Evolutionary conservation across 306 rosid species (phyloP).

Genomic region (Sesbania bispinosa): DNA sequence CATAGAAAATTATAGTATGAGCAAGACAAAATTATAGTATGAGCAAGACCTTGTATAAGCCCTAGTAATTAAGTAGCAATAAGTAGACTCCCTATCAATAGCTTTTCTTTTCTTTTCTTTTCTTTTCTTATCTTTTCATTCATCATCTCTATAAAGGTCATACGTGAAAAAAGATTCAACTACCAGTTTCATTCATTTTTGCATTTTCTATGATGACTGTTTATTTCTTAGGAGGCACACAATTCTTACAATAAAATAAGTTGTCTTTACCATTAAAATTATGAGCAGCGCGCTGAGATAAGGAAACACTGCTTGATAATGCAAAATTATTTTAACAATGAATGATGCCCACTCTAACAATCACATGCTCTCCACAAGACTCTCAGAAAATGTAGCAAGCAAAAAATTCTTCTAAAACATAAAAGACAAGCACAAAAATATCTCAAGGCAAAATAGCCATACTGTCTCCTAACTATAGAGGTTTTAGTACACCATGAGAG

Average conservation of each 20-base stretch:
- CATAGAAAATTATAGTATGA: neutral
- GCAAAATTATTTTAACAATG: neutral
- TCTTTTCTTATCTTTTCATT: too few relatives aligned
- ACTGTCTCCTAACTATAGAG: neutral
- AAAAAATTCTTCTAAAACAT: neutral
- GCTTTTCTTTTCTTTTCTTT: neutral
- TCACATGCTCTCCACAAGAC: neutral
- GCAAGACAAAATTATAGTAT: neutral
- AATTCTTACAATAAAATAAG: neutral
- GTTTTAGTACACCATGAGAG: neutral
- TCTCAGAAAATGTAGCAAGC: neutral
- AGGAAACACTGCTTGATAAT: neutral
- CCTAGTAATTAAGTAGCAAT: neutral
- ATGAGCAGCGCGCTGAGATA: neutral
- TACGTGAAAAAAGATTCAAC: neutral
- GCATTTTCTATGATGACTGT: neutral
- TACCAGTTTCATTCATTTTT: neutral
- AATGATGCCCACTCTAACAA: neutral
- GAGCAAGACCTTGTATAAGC: neutral
- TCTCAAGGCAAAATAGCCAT: neutral
- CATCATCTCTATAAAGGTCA: neutral
- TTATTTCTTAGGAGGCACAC: neutral
- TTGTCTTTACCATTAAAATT: neutral
- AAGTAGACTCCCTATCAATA: neutral
- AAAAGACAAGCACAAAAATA: neutral